Evolutionary conservation across 1,139 yeast genomes (phyloP).

Genomic region (Lipomyces yarrowii): DNA sequence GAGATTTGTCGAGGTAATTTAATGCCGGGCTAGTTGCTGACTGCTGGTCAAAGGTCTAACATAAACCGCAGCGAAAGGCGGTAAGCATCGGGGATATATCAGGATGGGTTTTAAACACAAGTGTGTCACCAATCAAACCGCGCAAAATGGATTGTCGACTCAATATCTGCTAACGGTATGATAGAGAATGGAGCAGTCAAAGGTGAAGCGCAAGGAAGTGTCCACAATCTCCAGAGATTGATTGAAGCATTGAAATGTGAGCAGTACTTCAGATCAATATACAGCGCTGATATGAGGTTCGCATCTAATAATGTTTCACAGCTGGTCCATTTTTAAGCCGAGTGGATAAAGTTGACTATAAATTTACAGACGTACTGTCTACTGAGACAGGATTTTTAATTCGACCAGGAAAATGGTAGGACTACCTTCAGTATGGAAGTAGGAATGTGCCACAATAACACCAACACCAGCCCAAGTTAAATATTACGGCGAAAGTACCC

Average conservation of each 20-base stretch:
- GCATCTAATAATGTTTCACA: background rate
- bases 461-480: background rate
- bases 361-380: background rate
- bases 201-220: conserved; percentile 24
- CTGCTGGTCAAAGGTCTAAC: background rate
- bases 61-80: conserved; percentile 11
- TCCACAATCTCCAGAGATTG: background rate
- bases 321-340: conserved; percentile 15
- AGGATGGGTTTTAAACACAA: conserved; percentile 21
- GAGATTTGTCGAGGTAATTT: conserved; percentile 18
- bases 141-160: background rate
- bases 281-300: background rate
- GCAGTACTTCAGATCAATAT: background rate
- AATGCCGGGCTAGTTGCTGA: background rate
- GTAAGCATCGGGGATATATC: conserved; percentile 8
- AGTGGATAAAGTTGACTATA: conserved; percentile 5
- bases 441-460: background rate
- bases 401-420: conserved; percentile 1
- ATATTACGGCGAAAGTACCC: background rate
- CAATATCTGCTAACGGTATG: background rate
- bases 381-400: background rate
- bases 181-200: conserved; percentile 19
- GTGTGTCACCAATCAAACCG: conserved; percentile 6
- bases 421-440: background rate
- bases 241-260: conserved; percentile 10